Evolutionary conservation across 495 filamentous ascomycete species (phyloP).

Genomic region (Penicillium coffeae): DNA sequence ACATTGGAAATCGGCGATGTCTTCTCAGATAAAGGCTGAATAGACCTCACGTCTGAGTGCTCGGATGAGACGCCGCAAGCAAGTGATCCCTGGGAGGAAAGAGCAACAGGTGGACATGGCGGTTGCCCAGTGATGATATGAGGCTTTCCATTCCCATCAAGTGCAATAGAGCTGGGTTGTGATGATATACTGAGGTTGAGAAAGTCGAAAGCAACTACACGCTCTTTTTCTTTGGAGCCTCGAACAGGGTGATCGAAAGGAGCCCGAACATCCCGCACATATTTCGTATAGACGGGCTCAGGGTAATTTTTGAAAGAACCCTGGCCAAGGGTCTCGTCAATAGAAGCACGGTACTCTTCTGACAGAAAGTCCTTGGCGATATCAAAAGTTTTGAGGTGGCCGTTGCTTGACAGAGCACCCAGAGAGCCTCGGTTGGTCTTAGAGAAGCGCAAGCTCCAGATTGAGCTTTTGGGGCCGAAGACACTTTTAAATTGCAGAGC

Average conservation of each 20-base stretch:
- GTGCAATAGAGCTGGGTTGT: slow-evolving; percentile 62
- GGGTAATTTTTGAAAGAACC: slow-evolving; percentile 39
- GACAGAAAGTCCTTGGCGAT: slow-evolving; percentile 58
- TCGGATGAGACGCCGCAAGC: slow-evolving; percentile 29
- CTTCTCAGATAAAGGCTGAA: slow-evolving; percentile 29
- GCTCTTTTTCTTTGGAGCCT: slow-evolving; percentile 51
- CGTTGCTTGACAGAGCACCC: slow-evolving; percentile 71
- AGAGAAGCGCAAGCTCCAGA: slow-evolving; percentile 79
- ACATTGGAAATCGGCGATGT: slow-evolving; percentile 29
- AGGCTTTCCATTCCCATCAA: slow-evolving; percentile 64
- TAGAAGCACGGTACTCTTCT: slow-evolving; percentile 38
- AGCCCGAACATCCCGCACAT: slow-evolving; percentile 43
- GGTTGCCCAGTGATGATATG: slow-evolving; percentile 60
- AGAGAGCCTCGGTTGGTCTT: slow-evolving; percentile 69
- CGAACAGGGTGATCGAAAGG: slow-evolving; percentile 42
- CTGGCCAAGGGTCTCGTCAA: slow-evolving; percentile 39
- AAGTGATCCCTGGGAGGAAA: slow-evolving; percentile 43
- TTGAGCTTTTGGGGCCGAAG: slow-evolving; percentile 54
- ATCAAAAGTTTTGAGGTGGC: slow-evolving; percentile 71
- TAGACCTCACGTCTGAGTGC: slow-evolving; percentile 28
- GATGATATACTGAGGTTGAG: slow-evolving; percentile 58
- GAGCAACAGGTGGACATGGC: slow-evolving; percentile 47
- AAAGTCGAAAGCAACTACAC: slow-evolving; percentile 86
- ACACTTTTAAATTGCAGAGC: slow-evolving; percentile 67
- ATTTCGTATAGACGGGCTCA: slow-evolving; percentile 45